Conservation (phyloP, 331 rosid species). For the Malus hybrid region DNA sequence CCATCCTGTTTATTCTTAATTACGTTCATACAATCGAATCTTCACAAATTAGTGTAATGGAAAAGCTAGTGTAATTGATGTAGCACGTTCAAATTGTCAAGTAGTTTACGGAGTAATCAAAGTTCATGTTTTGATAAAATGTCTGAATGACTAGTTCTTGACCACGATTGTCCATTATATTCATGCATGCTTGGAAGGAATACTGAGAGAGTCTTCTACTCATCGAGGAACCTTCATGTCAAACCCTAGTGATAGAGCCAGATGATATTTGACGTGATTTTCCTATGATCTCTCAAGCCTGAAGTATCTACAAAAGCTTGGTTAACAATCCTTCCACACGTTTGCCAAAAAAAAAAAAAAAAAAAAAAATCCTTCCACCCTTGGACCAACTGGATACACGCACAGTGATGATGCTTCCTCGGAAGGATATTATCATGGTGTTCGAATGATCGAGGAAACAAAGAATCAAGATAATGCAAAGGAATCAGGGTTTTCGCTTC, state of each 20-base stretch:
- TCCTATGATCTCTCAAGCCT: conserved; percentile 48
- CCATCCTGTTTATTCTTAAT: background rate
- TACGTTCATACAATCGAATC: background rate
- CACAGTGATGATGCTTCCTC: conserved; percentile 26
- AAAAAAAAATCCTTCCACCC: conserved; percentile 38
- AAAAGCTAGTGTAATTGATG: background rate
- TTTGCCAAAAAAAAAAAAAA: too few species aligned
- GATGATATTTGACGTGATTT: too few species aligned
- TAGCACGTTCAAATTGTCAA: background rate
- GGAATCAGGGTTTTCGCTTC: conserved; percentile 55
- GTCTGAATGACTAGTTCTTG: background rate
- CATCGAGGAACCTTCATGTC: too few species aligned
- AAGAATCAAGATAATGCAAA: background rate
- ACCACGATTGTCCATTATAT: background rate
- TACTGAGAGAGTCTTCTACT: too few species aligned
- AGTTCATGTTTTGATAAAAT: background rate
- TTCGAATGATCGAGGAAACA: conserved; percentile 3
- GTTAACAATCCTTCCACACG: conserved; percentile 47
- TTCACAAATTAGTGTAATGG: background rate
- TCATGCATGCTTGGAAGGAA: too few species aligned
- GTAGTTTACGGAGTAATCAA: background rate
- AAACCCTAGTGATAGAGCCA: too few species aligned
- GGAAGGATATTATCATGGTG: conserved; percentile 18
- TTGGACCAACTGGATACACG: conserved; percentile 15
- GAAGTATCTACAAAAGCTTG: conserved; percentile 72